A percentile compares a stretch with the other conserved stretches of the same genome.
phyloP scores from a whole-genome alignment of 306 rosid species.

The Dalbergia cultrata region DNA sequence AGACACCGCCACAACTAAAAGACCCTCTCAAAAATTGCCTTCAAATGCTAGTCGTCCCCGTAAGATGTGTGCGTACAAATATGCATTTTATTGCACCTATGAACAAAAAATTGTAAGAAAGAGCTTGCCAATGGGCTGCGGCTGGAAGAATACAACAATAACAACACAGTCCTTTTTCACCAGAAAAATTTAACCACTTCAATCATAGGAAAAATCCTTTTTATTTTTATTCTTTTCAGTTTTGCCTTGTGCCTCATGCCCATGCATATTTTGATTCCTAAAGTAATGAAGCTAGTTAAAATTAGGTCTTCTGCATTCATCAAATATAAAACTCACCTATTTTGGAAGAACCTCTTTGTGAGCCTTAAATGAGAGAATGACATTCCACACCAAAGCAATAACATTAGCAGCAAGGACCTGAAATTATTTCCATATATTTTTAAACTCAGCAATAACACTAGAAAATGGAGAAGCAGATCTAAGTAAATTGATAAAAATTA shows the following conservation, averaged over 20 bases:
- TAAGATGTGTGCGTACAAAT: neutral
- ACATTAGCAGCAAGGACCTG: conserved; percentile 97
- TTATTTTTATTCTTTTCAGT: neutral
- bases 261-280: conserved; percentile 20
- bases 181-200: neutral
- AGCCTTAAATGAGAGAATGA: conserved; percentile 93
- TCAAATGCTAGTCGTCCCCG: no score
- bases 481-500: conserved; percentile 30
- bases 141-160: neutral
- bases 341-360: conserved; percentile 78
- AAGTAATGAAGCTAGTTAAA: conserved; percentile 29
- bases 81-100: neutral
- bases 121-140: neutral
- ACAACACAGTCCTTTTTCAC: no score
- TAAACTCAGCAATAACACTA: neutral
- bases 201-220: neutral
- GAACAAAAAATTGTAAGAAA: neutral
- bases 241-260: conserved; percentile 17
- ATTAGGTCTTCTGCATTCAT: conserved; percentile 14
- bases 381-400: conserved; percentile 88
- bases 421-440: conserved; percentile 42
- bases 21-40: no score
- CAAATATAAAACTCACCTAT: conserved; percentile 58
- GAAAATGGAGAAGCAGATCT: conserved; percentile 37
- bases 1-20: no score